Evolutionary conservation across 441 rosid species (phyloP).

Genomic region (Syzygium syzygioides): DNA sequence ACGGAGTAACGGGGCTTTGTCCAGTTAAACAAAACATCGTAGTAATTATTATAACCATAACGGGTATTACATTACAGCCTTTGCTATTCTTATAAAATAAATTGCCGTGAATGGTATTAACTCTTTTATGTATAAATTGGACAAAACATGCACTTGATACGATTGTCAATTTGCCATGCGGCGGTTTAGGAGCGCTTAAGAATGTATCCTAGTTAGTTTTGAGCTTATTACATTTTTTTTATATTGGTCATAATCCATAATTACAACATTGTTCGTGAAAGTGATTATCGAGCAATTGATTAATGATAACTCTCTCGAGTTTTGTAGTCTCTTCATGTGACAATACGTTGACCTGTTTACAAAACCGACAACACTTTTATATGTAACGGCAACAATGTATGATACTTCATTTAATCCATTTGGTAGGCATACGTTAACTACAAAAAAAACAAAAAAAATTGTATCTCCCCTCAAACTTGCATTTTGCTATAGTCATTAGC

Average conservation of each 20-base stretch:
- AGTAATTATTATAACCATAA: too few relatives aligned
- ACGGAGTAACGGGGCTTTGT: too few relatives aligned
- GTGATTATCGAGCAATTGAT: accelerated
- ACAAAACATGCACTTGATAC: background rate
- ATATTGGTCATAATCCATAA: background rate
- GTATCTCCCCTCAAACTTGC: background rate
- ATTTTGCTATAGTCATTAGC: background rate
- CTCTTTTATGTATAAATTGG: background rate
- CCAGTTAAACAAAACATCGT: too few relatives aligned
- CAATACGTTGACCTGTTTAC: accelerated
- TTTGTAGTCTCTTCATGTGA: background rate
- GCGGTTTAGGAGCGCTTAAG: background rate
- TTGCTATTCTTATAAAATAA: accelerated
- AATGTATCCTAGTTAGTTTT: background rate
- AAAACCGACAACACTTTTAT: background rate
- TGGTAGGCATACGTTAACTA: background rate
- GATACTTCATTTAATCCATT: background rate
- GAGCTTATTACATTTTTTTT: background rate
- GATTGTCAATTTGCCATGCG: background rate
- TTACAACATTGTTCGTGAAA: background rate
- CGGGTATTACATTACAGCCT: background rate
- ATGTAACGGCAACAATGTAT: background rate
- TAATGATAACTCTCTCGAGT: background rate
- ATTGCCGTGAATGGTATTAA: background rate
- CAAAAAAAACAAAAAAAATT: accelerated